Evolutionary conservation across 176 grass and related monocot genomes (phyloP).

Genomic region (Elaeis guineensis): DNA sequence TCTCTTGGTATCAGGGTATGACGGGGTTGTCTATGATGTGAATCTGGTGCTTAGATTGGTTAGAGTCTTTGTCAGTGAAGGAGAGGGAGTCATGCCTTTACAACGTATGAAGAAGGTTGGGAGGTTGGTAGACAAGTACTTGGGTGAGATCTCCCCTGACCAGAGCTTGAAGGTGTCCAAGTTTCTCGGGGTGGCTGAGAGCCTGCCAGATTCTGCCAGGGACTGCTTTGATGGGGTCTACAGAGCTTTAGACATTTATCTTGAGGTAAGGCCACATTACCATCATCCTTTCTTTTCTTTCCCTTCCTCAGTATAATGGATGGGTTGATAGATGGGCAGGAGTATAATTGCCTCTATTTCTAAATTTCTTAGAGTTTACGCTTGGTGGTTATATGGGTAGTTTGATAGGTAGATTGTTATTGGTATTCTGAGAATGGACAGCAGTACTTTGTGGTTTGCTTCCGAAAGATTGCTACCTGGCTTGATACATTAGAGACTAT

Average conservation of each 20-base stretch:
- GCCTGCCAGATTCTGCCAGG: slow-evolving; percentile 76
- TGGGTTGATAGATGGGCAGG: too few species aligned
- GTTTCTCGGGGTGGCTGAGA: slow-evolving; percentile 75
- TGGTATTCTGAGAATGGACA: too few species aligned
- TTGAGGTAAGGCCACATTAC: slow-evolving; percentile 43
- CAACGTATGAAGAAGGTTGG: slow-evolving; percentile 75
- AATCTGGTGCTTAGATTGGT: slow-evolving; percentile 68
- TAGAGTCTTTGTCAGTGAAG: slow-evolving; percentile 59
- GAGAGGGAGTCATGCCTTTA: slow-evolving; percentile 23
- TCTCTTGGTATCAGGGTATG: slow-evolving; percentile 60
- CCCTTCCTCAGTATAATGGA: too few species aligned
- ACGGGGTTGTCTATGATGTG: slow-evolving; percentile 60
- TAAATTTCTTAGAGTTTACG: too few species aligned
- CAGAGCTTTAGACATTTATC: slow-evolving; percentile 86
- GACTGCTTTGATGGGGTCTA: slow-evolving; percentile 90
- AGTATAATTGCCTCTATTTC: too few species aligned
- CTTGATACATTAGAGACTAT: too few species aligned
- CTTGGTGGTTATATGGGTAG: too few species aligned
- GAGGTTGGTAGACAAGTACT: slow-evolving; percentile 73
- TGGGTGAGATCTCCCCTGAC: slow-evolving; percentile 92
- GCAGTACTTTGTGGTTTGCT: too few species aligned
- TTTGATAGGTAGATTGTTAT: too few species aligned
- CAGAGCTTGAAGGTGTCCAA: slow-evolving; percentile 58
- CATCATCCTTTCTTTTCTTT: background rate
- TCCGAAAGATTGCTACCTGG: too few species aligned